Evolutionary conservation across 768 basidiomycete genomes (phyloP), one percentile per base, ranked within the genome.

Genomic region (Mycena indigotica): DNA sequence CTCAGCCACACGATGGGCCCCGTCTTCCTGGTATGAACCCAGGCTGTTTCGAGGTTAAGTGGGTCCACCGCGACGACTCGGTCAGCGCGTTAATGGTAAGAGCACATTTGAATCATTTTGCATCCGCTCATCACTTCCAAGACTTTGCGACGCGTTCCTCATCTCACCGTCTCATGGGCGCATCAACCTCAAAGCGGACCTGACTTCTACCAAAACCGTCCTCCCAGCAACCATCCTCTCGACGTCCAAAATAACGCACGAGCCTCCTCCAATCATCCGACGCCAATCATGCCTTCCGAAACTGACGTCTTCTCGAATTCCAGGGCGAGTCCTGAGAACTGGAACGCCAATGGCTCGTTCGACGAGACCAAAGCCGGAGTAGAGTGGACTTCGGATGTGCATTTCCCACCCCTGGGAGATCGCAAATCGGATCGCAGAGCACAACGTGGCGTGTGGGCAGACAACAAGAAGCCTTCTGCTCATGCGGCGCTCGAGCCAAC

Each of bases 101-200:
- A 69, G 17, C 24, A 23, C 24, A 26, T 24, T 19, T 28, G 29
- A 32, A 50, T 15, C 23, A 15, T 46, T 28, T 24, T 26, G 29
- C 49, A 52, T 28, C 12, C 23, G 35, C 30, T 28, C 12, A 60
- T 25, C 2, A 52, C 29, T n/a, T 51, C 19, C 23, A 35, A 35
- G 91, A 83, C 88, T 3, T 77, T 93, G 61, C 83, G 86, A 56
- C 77, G 80, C 56, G 76, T 91, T 17, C 85, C 89, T 40, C 86
- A 89, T 68, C 69, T 93, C 12, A 85, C 82, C 1, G 86, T 89
- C 5, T 89, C 89, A 23, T 92, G 91, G 90, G 88, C 89, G 17
- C 90, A 92, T 69, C 86, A 87, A 56, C 81, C 78, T 50, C 41
- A 44, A 21, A 51, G 57, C 24, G 61, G 64, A 17, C 60, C 57